Evolutionary conservation across 768 basidiomycete genomes (phyloP), one percentile per base, ranked within the genome.

Genomic region (Collybia mongolica): DNA sequence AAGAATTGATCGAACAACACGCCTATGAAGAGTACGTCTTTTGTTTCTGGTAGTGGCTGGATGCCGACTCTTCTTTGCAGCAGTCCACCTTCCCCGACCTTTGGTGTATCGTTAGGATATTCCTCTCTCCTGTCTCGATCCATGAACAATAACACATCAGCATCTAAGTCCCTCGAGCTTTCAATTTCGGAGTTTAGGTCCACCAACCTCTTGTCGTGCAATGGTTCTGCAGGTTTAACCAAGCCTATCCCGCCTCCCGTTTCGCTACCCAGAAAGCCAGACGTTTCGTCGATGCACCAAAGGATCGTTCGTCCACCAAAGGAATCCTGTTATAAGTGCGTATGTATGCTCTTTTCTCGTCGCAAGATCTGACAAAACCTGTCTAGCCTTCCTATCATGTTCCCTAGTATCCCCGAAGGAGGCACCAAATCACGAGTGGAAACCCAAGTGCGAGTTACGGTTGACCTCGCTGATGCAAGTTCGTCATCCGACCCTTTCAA

Each of bases 361-460:
- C 49, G 44, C 24, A 40, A 14, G 39, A 36, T 50, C 58, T 19
- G 63, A 44, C 28, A 22, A 24, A 51, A 24, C 42, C 46, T 26
- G 37, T 45, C 2, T 58, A 93, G 91, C 60, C 78, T 93, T 49
- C 79, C 89, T 20, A 88, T 96, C 50, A 75, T 91, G 64, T 83
- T 92, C 38, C 89, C 91, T 18, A 91, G 84, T 60, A 83, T 96
- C 47, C 92, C 93, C 5, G 81, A 83, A 58, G 71, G 74, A 39
- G 93, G 93, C 20, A 86, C 93, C 12, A 95, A 96, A 68, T 93
- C 90, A 41, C 82, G 93, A 28, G 93, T 96, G n/a, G 93, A 96
- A 66, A 96, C 93, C 2, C 93, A 96, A 73, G 85, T 96, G 43
- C 84, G 93, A 62, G 81, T 95, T 36, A 82, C 86, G 2, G 74